Conservation (phyloP, 176 grass and related monocot species). For the Phragmites australis region DNA sequence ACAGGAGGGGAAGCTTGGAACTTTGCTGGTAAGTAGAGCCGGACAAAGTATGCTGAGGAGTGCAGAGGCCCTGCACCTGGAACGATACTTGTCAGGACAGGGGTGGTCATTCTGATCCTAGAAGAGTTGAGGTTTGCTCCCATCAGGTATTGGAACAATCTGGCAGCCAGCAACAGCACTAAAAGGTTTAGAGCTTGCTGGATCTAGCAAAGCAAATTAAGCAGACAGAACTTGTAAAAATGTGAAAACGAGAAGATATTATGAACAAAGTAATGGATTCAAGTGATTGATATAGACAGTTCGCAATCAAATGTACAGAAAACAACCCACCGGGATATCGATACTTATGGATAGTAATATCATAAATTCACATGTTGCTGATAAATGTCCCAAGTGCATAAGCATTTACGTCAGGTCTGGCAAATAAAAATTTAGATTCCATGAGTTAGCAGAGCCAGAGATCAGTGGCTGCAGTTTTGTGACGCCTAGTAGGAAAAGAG, state of each 20-base stretch:
- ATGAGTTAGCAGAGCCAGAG: neutral
- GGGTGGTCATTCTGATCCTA: constrained; percentile 81
- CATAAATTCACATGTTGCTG: neutral
- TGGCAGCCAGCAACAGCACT: constrained; percentile 21
- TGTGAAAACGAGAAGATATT: neutral
- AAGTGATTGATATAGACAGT: neutral
- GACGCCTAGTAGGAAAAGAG: neutral
- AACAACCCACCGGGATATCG: neutral
- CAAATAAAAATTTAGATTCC: neutral
- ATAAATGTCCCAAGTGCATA: neutral
- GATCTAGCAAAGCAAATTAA: neutral
- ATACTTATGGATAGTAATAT: neutral
- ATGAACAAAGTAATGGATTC: neutral
- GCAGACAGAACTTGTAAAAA: neutral
- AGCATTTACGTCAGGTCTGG: neutral
- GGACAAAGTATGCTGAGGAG: constrained; percentile 70
- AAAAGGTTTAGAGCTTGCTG: constrained; percentile 9
- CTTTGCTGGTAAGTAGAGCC: constrained; percentile 64
- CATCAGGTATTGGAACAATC: constrained; percentile 91
- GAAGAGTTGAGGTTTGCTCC: constrained; percentile 87
- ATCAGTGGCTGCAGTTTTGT: neutral
- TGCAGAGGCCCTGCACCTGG: constrained; percentile 56
- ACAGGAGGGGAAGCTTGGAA: constrained; percentile 83
- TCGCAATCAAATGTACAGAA: neutral
- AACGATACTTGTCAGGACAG: constrained; percentile 71